Percentiles rank a stretch among this genome's conserved stretches.
Conservation (phyloP, 306 rosid genomes). For the Cicer yamashitae region DNA sequence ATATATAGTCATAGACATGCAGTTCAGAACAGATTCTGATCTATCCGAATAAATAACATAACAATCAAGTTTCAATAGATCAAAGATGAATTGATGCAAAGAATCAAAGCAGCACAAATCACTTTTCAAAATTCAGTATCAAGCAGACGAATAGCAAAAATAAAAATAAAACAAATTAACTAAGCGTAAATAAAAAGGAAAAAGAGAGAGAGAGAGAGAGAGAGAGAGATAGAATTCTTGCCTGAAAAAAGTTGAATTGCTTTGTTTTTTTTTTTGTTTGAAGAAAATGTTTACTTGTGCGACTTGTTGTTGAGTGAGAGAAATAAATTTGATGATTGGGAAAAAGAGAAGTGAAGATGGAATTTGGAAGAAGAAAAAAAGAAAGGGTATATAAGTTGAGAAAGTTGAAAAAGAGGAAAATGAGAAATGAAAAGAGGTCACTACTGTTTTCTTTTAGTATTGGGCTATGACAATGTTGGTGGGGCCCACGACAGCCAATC, state of each 20-base stretch:
- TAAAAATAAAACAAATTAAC: not conserved
- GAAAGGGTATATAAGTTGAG: constrained; percentile 26
- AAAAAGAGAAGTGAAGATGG: constrained; percentile 23
- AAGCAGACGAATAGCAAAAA: not conserved
- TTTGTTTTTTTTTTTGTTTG: constrained; percentile 37
- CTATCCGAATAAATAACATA: not conserved
- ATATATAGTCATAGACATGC: not conserved
- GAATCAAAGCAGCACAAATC: constrained; percentile 31
- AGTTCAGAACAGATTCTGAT: constrained; percentile 35
- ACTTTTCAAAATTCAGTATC: not conserved
- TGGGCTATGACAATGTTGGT: constrained; percentile 9
- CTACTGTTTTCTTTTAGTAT: no score
- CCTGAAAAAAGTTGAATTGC: constrained; percentile 54
- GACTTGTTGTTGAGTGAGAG: constrained; percentile 6
- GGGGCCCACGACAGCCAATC: constrained; percentile 48
- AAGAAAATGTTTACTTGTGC: constrained; percentile 37
- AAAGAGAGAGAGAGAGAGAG: not conserved
- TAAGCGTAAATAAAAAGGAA: not conserved
- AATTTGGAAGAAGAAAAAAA: constrained; percentile 32
- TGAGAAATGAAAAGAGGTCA: no score
- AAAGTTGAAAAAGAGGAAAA: not conserved
- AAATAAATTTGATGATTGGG: not conserved
- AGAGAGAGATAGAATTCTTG: constrained; percentile 39
- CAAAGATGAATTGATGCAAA: not conserved
- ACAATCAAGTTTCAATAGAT: constrained; percentile 31